These are phyloP conservation scores for Rubroshorea leprosula DNA, from an alignment of 345 rosid species.

Conservation along the genomic window DNA sequence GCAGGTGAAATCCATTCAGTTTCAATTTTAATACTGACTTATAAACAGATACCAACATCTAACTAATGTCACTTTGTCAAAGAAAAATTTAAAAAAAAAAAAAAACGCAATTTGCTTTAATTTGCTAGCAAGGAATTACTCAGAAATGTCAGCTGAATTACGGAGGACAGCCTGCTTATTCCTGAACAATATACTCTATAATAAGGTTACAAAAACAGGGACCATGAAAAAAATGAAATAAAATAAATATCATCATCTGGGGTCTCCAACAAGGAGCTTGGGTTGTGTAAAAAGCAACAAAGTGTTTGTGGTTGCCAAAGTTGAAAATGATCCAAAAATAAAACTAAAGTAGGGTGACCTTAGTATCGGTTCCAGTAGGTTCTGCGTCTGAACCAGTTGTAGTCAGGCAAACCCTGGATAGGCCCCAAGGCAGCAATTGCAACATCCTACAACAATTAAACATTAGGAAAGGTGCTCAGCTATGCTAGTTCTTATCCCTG, in stretches of 20 bases:
- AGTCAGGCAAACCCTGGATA: conserved; percentile 77
- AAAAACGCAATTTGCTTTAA: too few species aligned
- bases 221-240: conserved; percentile 15
- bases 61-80: too few species aligned
- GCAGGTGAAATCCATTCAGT: too few species aligned
- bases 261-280: conserved; percentile 8
- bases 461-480: not conserved
- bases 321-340: not conserved
- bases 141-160: conserved; percentile 14
- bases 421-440: conserved; percentile 98
- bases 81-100: too few species aligned
- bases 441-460: conserved; percentile 52
- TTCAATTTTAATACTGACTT: too few species aligned
- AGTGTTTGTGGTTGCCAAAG: conserved; percentile 6
- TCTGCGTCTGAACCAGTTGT: conserved; percentile 99
- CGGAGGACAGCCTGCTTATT: conserved; percentile 28
- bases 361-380: conserved; percentile 96
- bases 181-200: conserved; percentile 13
- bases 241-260: conserved; percentile 11
- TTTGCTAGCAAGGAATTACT: conserved; percentile 7
- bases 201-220: conserved; percentile 18
- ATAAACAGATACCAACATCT: too few species aligned
- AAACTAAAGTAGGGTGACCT: conserved; percentile 6
- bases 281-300: conserved; percentile 21
- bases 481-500: not conserved